Conservation (phyloP, 352 stramenopile genomes). For the Pseudoperonospora humuli region DNA sequence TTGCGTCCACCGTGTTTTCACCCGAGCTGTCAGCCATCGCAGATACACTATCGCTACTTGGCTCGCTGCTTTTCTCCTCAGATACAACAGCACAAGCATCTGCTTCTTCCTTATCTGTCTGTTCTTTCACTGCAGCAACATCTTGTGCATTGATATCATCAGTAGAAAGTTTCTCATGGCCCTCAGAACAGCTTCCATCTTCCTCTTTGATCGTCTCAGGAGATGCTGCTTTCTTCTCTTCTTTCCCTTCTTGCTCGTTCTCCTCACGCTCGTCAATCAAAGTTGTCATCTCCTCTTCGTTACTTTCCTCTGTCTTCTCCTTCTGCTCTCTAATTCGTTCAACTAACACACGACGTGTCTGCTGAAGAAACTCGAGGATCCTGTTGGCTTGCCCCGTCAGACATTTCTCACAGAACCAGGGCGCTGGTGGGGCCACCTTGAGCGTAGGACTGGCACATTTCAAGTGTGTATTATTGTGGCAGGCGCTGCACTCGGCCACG, state of each 20-base stretch:
- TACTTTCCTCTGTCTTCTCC: neutral
- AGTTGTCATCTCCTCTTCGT: neutral
- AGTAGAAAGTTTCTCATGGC: conserved; percentile 3
- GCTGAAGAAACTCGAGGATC: conserved; percentile 61
- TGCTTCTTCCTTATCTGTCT: neutral
- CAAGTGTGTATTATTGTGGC: conserved; percentile 50
- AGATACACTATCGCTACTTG: neutral
- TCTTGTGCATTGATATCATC: conserved; percentile 3
- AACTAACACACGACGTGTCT: conserved; percentile 46
- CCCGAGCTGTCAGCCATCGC: conserved; percentile 1
- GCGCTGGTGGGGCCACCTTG: conserved; percentile 11
- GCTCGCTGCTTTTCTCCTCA: conserved; percentile 1
- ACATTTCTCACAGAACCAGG: conserved; percentile 58
- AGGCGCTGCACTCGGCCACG: conserved; percentile 43
- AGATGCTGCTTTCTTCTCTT: neutral
- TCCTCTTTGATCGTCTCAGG: neutral
- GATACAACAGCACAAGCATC: neutral
- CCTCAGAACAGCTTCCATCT: neutral
- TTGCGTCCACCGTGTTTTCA: neutral
- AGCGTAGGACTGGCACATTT: conserved; percentile 37
- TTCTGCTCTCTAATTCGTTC: conserved; percentile 28
- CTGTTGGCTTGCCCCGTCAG: conserved; percentile 41
- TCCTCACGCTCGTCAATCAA: neutral
- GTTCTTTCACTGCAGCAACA: neutral
- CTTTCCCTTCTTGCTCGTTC: neutral